phyloP scores from a whole-genome alignment of 352 stramenopile species.

The Phytophthora palmivora region DNA sequence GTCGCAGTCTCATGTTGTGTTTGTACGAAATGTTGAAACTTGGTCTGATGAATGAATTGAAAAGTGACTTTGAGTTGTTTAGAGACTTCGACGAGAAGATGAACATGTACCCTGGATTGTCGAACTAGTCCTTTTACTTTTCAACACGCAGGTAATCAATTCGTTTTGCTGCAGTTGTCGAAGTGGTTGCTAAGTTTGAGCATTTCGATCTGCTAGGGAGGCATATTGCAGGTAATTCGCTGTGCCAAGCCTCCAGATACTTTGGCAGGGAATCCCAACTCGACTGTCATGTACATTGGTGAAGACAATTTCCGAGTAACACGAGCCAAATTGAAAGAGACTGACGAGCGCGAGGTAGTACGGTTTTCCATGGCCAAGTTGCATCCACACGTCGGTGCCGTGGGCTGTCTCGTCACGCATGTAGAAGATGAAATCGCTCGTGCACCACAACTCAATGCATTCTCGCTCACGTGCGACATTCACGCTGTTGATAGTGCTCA shows the following conservation, averaged over 20 bases:
- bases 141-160: conserved; percentile 54
- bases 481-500: conserved; percentile 31
- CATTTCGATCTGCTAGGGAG: conserved; percentile 27
- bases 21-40: conserved; percentile 36
- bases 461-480: conserved; percentile 52
- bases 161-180: background rate
- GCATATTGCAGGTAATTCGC: conserved; percentile 53
- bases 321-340: conserved; percentile 50
- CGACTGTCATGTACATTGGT: conserved; percentile 37
- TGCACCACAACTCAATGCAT: conserved; percentile 49
- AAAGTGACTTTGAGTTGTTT: background rate
- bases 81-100: conserved; percentile 49
- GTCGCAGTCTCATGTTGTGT: conserved; percentile 45
- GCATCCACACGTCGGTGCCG: conserved; percentile 55
- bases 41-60: background rate
- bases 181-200: background rate
- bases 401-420: conserved; percentile 57
- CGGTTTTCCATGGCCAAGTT: conserved; percentile 47
- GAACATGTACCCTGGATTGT: conserved; percentile 49
- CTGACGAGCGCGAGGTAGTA: conserved; percentile 48
- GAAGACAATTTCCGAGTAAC: conserved; percentile 41
- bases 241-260: conserved; percentile 18
- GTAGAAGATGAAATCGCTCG: conserved; percentile 58
- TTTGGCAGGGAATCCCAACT: background rate
- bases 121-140: conserved; percentile 58